Evolutionary conservation across 257 asterid species (phyloP), one percentile per base, ranked within the genome.

Genomic region (Nicotiana tomentosiformis): DNA sequence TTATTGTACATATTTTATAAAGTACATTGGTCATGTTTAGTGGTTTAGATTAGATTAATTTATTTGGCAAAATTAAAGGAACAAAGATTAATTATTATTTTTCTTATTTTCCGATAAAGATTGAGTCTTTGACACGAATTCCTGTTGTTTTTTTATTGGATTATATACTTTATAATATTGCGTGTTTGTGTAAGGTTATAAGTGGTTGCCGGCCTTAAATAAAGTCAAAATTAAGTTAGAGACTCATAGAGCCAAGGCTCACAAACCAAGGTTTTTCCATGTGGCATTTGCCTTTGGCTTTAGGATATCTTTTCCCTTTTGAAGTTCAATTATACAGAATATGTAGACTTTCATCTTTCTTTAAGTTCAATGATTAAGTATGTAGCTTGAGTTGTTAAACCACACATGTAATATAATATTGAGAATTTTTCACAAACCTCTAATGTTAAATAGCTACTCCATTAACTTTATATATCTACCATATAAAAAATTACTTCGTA

Each of bases 211-310:
- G 17, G 70, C 43, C 43, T 33, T 60, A 35, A 74, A 2, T 15
- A 10, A 80, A 80, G 76, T 80, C 83, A 80, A 80, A 80, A 2
- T 43, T 43, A 43, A 49, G 76, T 60, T 74, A 79, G 37, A 20
- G 39, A 78, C 10, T 58, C 7, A 14, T 1, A 12, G 49, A 39
- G 49, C 3, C 51, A 43, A 46, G 79, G 62, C 80, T 76, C 80
- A 76, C 16, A 39, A 20, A 26, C 30, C 46, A 7, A 80, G 62
- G 32, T 4, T 15, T 37, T 57, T 30, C 61, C 83, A 80, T 62
- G 83, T 80, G 83, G 83, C 72, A 14, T 39, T 79, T 80, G 57
- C 61, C 62, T 23, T 80, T 23, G 23, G 30, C 74, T 62, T 80
- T 62, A n/a, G 23, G 72, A 39, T 37, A 49, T 62, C 26, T 51